Conservation (phyloP, 768 basidiomycete species). For the Gautieria morchelliformis region DNA sequence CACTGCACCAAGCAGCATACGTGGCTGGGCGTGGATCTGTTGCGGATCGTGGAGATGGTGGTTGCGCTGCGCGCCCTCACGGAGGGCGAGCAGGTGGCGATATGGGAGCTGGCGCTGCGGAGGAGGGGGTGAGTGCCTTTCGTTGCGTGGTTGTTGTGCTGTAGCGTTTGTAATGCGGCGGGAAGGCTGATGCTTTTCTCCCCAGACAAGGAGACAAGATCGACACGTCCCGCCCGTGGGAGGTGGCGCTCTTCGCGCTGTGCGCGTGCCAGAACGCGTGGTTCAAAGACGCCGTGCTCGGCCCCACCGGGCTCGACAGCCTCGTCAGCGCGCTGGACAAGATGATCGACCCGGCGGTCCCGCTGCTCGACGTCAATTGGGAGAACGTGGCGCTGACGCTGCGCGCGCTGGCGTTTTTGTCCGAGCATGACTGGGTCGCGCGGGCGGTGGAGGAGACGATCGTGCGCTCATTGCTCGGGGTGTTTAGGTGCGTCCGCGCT, state of each 20-base stretch:
- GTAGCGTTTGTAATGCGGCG: too few relatives aligned
- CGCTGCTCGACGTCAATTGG: not conserved
- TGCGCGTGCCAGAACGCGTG: not conserved
- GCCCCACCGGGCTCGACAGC: too few relatives aligned
- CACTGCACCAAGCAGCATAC: not conserved
- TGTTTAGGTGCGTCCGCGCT: not conserved
- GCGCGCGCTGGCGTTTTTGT: slow-evolving; percentile 2
- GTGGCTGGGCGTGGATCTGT: not conserved
- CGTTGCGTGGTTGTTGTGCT: too few relatives aligned
- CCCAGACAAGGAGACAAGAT: too few relatives aligned
- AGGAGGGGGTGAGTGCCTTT: not conserved
- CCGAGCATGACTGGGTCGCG: slow-evolving; percentile 4
- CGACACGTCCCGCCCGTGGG: not conserved
- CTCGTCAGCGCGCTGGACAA: too few relatives aligned
- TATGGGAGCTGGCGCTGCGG: not conserved
- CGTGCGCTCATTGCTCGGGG: not conserved
- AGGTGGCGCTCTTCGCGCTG: slow-evolving; percentile 4
- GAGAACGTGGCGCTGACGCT: not conserved
- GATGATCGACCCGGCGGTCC: not conserved
- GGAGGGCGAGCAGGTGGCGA: not conserved
- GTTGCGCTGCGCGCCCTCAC: not conserved
- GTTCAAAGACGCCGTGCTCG: too few relatives aligned
- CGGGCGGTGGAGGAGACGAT: not conserved
- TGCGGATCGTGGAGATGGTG: slow-evolving; percentile 2
- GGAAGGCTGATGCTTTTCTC: too few relatives aligned